A percentile compares a stretch with the other conserved stretches of the same genome.
phyloP scores from a whole-genome alignment of 257 asterid genomes.

The Linaria vulgaris region DNA sequence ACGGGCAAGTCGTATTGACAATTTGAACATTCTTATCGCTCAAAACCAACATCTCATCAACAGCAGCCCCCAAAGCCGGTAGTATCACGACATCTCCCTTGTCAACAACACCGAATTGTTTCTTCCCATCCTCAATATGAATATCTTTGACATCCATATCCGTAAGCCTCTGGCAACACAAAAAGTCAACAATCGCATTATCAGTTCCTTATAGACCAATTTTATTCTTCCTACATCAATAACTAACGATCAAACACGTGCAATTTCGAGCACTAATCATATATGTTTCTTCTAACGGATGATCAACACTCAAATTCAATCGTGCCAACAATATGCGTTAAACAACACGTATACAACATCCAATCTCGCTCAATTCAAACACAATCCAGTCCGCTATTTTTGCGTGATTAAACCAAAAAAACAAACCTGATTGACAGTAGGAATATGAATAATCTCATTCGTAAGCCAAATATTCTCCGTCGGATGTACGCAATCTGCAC shows the following conservation, averaged over 20 bases:
- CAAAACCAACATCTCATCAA: conserved; percentile 80
- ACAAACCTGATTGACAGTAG: conserved; percentile 85
- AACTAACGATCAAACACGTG: conserved; percentile 7
- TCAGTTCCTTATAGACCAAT: conserved; percentile 5
- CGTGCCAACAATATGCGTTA: too few relatives aligned
- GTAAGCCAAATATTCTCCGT: conserved; percentile 87
- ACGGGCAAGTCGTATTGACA: conserved; percentile 98
- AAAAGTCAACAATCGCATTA: conserved; percentile 26
- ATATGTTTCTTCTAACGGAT: too few relatives aligned
- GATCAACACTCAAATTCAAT: too few relatives aligned
- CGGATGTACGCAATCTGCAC: conserved; percentile 96
- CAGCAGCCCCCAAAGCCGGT: conserved; percentile 98
- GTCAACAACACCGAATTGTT: conserved; percentile 66
- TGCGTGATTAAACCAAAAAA: conserved; percentile 1
- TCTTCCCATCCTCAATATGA: conserved; percentile 61
- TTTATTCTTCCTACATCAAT: conserved; percentile 19
- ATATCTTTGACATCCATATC: conserved; percentile 70
- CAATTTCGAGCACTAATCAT: not conserved
- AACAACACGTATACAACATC: too few relatives aligned
- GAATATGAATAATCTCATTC: conserved; percentile 92
- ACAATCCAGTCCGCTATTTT: too few relatives aligned
- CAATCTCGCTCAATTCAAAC: too few relatives aligned
- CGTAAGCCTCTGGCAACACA: conserved; percentile 58
- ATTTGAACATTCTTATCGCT: conserved; percentile 86
- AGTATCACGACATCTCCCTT: conserved; percentile 86